A percentile compares a stretch with the other conserved stretches of the same genome.
phyloP scores from a whole-genome alignment of 2,329 filamentous ascomycete genomes.

The Neurospora sp. region DNA sequence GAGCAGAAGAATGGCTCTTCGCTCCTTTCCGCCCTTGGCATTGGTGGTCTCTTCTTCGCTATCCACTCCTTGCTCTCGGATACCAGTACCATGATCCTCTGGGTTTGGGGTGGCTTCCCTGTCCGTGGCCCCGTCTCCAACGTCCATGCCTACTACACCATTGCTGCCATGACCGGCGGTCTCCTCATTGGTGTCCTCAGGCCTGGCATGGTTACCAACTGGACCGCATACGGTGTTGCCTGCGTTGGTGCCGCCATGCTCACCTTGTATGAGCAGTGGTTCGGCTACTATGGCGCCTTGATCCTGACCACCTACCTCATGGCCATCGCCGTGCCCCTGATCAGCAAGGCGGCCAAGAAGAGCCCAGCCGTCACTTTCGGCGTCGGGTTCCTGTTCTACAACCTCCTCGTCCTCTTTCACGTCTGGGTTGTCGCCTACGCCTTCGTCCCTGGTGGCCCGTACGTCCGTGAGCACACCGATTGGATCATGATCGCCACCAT shows the following conservation, averaged over 20 bases:
- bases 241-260: slow-evolving; percentile 69
- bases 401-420: slow-evolving; percentile 91
- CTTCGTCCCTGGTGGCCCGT: slow-evolving; percentile 87
- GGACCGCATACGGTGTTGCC: slow-evolving; percentile 70
- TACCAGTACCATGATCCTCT: slow-evolving; percentile 96
- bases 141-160: slow-evolving; percentile 81
- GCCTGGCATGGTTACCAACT: slow-evolving; percentile 62
- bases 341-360: slow-evolving; percentile 66
- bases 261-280: slow-evolving; percentile 72
- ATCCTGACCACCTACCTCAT: slow-evolving; percentile 68
- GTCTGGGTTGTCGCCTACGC: slow-evolving; percentile 98
- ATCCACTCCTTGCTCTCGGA: slow-evolving; percentile 91
- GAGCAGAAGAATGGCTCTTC: slow-evolving; percentile 51
- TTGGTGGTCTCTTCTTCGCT: slow-evolving; percentile 78
- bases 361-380: slow-evolving; percentile 75
- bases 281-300: slow-evolving; percentile 78
- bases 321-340: slow-evolving; percentile 65
- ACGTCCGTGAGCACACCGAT: slow-evolving; percentile 89
- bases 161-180: slow-evolving; percentile 78
- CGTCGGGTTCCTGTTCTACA: slow-evolving; percentile 81
- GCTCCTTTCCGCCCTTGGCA: slow-evolving; percentile 61
- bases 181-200: slow-evolving; percentile 65
- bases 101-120: slow-evolving; percentile 96
- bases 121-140: slow-evolving; percentile 78
- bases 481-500: slow-evolving; percentile 89